Evolutionary conservation across 371 early-diverging fungal species (phyloP).

Genomic region (Circinella minor): DNA sequence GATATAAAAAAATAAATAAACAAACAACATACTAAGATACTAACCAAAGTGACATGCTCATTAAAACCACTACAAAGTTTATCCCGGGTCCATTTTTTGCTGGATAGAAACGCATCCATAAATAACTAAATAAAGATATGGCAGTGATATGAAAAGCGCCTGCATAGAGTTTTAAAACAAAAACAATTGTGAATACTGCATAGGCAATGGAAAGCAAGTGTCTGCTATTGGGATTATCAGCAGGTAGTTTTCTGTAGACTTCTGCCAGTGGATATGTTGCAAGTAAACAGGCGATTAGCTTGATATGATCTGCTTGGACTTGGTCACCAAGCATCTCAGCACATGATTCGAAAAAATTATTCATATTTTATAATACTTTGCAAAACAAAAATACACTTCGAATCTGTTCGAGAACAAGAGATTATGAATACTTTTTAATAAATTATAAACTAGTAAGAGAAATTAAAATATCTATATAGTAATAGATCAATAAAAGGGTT

Average conservation of each 20-base stretch:
- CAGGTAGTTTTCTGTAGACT: slow-evolving; percentile 57
- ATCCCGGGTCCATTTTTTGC: slow-evolving; percentile 63
- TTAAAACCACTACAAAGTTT: slow-evolving; percentile 76
- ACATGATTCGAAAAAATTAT: slow-evolving; percentile 5
- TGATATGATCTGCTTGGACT: slow-evolving; percentile 56
- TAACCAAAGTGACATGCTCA: slow-evolving; percentile 78
- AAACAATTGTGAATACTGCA: slow-evolving; percentile 63
- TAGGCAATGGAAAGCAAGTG: slow-evolving; percentile 76
- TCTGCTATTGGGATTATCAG: slow-evolving; percentile 46
- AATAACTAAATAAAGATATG: slow-evolving; percentile 62
- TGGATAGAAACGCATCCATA: slow-evolving; percentile 46
- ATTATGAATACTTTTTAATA: no score
- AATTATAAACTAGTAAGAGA: no score
- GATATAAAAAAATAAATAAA: not conserved
- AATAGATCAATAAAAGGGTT: no score
- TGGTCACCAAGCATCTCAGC: slow-evolving; percentile 26
- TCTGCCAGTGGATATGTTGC: slow-evolving; percentile 60
- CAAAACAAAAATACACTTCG: no score
- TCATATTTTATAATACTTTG: no score
- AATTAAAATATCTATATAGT: no score
- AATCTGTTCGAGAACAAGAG: no score
- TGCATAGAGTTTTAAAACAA: slow-evolving; percentile 56
- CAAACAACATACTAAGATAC: not conserved
- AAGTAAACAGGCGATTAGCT: slow-evolving; percentile 57
- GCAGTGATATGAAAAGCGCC: slow-evolving; percentile 69